These are phyloP conservation scores for Microstegium vimineum DNA, from an alignment of 176 grass and related monocot genomes.

Conservation along the genomic window DNA sequence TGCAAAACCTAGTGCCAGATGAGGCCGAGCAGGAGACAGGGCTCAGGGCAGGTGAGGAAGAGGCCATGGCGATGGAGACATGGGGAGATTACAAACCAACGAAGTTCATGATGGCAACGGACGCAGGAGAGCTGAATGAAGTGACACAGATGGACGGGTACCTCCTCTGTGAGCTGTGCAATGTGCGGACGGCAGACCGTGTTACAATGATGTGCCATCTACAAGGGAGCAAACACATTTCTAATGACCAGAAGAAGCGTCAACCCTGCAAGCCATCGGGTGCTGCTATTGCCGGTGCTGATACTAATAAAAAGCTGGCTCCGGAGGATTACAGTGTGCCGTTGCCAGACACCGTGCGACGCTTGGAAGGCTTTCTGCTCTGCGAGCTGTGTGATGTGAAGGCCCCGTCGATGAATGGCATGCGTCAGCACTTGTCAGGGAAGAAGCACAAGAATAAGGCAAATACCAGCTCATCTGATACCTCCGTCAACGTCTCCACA, in stretches of 20 bases:
- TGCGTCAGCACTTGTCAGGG: constrained; percentile 12
- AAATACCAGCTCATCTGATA: not conserved
- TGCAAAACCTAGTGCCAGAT: no score
- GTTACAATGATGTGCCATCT: constrained; percentile 39
- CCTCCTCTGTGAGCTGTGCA: no score
- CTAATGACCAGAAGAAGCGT: not conserved
- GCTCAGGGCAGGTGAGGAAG: no score
- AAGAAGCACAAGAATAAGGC: constrained; percentile 30
- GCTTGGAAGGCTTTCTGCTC: not conserved
- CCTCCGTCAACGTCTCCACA: not conserved
- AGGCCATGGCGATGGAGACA: no score
- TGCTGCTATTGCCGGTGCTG: not conserved
- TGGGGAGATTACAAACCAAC: no score
- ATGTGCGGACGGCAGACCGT: not conserved
- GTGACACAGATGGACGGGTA: no score
- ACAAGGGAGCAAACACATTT: constrained; percentile 15
- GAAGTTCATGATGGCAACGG: no score
- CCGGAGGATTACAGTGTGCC: not conserved
- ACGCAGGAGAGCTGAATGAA: no score
- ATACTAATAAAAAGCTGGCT: not conserved
- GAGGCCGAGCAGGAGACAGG: no score
- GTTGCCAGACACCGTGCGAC: not conserved
- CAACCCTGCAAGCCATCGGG: not conserved
- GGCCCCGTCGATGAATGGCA: not conserved
- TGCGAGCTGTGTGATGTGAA: constrained; percentile 23